Base-by-base conservation (phyloP, 495 filamentous ascomycete species). In the Cercophora samala region DNA sequence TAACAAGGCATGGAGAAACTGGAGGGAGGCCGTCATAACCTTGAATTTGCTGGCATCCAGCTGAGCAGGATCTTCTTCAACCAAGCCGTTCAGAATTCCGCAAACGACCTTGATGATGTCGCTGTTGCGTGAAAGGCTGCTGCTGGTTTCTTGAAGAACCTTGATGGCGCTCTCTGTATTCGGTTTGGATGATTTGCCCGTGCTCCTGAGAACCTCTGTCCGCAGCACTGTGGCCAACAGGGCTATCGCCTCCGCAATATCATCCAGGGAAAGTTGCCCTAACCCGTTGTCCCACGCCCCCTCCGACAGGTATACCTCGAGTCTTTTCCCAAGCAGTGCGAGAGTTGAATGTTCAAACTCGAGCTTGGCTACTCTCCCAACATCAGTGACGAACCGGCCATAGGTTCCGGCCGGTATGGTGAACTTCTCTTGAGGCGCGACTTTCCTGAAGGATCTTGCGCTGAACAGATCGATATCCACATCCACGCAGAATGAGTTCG, bases 41-140 rank as follows among this genome's bases (percentile, higher is more conserved):
- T 88, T 83, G 21, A 91, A 79, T 26, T 83, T 85, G 5, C 80
- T 67, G 15, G 83, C 82, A 23, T 85, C 83, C 29, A 76, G 70
- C 1, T 78, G 74, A 13, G 77, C 76, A 21, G 86, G 79, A 26
- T 89, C 83, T 58, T 87, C 84, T 65, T 90, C 88, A 11, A 95
- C 74, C 64, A 89, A 84, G 68, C 85, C 81, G 71, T 98, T 95
- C 62, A 98, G 87, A 4, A 94, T 89, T 68, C 96, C 90, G 67
- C 91, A 88, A 17, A 97, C 81, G 56, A 97, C 85, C 11, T 86
- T 85, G 62, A 95, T 82, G 52, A 98, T 88, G 71, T 98, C 96
- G 63, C 86, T 86, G 68, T 88, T 88, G 19, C 84, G 83, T 46
- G 86, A 85, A 3, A 96, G 74, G n/a, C 86, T 86, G 72, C 91